Base-by-base conservation (phyloP, 2,329 filamentous ascomycete species). In the Aureobasidium sp. region DNA sequence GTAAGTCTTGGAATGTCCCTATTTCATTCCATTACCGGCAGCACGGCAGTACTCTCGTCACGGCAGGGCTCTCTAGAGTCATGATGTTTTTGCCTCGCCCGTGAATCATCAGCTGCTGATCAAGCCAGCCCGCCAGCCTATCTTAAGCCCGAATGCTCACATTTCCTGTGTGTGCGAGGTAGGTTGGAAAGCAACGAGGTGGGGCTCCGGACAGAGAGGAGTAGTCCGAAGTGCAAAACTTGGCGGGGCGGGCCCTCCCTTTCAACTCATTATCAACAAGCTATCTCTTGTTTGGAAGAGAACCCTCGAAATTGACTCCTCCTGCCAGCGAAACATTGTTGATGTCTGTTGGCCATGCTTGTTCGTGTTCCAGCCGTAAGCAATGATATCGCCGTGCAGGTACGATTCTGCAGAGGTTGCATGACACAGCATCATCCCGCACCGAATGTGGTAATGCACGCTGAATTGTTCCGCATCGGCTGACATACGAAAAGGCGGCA, bases 101-200 rank as follows among this genome's bases (percentile, higher is more conserved):
- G 34, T 49, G 32, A 39, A 51, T 51, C 48, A 51, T 51, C 48
- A 51, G 48, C 48, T 40, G 48, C 48, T 51, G 48, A 41, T 51
- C 48, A 51, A 41, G 48, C 47, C 27, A 39, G 12, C 37, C n/a
- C 35, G 48, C 48, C 48, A 51, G 48, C 48, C 48, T 41, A n/a
- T 41, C 14, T 25, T 19, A 40, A 32, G 14, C 48, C 48, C 35
- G 16, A 34, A 41, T 30, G 25, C 48, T 51, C 48, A 40, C 37
- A 32, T 19, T 40, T 24, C 17, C 22, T 48, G 44, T 51, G 35
- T 24, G 48, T 30, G 24, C 27, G 47, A 39, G 24, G 48, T 51
- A 51, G 48, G 48, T 51, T 40, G 19, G 34, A 39, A 51, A 40
- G 48, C 35, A 51, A 34, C 29, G 19, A 25, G 37, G 48, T 40